Evolutionary conservation across 495 filamentous ascomycete species (phyloP), one percentile per base, ranked within the genome.

Genomic region (Articulospora tetracladia): DNA sequence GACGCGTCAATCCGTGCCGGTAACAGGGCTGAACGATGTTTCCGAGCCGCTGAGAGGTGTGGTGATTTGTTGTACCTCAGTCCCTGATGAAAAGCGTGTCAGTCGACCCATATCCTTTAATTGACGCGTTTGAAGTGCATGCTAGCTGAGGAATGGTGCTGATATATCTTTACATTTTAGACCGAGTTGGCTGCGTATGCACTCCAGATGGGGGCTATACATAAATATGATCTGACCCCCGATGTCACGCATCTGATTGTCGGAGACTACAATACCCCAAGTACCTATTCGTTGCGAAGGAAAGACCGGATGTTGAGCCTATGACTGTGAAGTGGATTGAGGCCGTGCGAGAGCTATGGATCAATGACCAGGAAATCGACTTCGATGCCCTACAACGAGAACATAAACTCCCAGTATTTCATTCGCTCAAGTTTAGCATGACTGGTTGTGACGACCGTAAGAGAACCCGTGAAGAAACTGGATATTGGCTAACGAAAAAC

Each of bases 171-270:
- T 51, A 22, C 57, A 53, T 41, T 53, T 32, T 69, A 97, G 93
- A 82, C 83, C 46, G 79, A 86, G 57, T 77, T 97, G 39, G 83
- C 83, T 17, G 70, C 76, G 28, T 83, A 88, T 61, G 90, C 88
- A 12, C 70, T 76, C 66, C 83, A 95, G 65, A 93, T 98, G 82
- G 94, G 94, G 60, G 94, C 93, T 28, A 74, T 79, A 58, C 88
- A 93, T 76, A 87, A 88, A 59, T 85, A 89, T 68, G 91, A 98
- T 71, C 86, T 98, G n/a, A 98, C 94, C 30, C 89, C 89, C 48
- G 91, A 97, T 70, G 92, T 96, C 59, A 98, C 94, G 2, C 94
- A 98, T 75, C 82, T 98, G 27, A 83, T 98, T 63, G 90, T 96
- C 63, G 94, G 92, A 66, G 86, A 89, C 59, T 87, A 88, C 57